Conservation (phyloP, 106 monocot genomes). For the Dioscorea zingiberensis region DNA sequence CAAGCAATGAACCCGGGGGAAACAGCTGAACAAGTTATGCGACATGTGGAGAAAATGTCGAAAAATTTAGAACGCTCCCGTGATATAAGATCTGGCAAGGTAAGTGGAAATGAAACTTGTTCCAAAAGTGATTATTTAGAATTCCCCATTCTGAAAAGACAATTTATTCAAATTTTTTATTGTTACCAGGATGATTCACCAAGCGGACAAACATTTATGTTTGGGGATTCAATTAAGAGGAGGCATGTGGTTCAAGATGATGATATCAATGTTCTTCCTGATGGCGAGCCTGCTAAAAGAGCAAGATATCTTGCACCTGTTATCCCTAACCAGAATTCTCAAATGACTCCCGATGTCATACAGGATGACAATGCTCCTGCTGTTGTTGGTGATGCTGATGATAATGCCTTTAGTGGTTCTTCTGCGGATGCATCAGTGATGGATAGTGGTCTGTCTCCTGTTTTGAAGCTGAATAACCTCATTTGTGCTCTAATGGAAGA, state of each 20-base stretch:
- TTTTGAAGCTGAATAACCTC: conserved; percentile 83
- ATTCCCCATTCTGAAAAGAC: background rate
- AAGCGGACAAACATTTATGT: conserved; percentile 12
- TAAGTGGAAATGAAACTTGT: conserved; percentile 2
- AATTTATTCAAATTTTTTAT: background rate
- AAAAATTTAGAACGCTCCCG: conserved; percentile 57
- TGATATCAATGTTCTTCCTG: conserved; percentile 27
- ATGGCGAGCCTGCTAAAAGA: conserved; percentile 49
- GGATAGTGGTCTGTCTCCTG: conserved; percentile 53
- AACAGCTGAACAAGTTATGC: conserved; percentile 66
- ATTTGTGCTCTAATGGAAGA: conserved; percentile 87
- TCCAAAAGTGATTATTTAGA: background rate
- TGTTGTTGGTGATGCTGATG: conserved; percentile 11
- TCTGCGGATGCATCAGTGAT: conserved; percentile 30
- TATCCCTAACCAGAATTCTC: conserved; percentile 19
- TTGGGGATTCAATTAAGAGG: conserved; percentile 26
- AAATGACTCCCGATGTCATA: conserved; percentile 4
- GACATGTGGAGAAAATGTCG: conserved; percentile 80
- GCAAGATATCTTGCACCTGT: conserved; percentile 16
- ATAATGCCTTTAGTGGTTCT: conserved; percentile 14
- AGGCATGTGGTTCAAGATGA: conserved; percentile 15
- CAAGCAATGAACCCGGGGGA: conserved; percentile 69
- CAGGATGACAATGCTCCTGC: conserved; percentile 21
- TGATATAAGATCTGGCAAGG: conserved; percentile 58
- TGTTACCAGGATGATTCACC: conserved; percentile 53